Evolutionary conservation across 116 monocot genomes (phyloP), one percentile per base, ranked within the genome.

Genomic region (Cymodocea nodosa): DNA sequence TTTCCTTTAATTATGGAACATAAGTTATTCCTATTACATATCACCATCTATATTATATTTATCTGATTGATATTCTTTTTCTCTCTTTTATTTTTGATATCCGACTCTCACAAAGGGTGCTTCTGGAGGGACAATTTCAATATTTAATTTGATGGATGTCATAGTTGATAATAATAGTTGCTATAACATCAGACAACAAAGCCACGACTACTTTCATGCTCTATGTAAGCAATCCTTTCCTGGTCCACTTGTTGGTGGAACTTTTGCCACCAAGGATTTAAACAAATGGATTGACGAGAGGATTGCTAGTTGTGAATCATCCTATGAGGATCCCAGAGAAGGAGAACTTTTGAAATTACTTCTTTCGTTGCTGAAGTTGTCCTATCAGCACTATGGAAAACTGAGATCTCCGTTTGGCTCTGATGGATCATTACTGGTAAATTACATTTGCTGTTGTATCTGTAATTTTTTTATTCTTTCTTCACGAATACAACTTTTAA

Each of bases 201-300:
- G 70, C 35, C 56, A 53, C 49, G 70, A 72, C 39, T 89, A 94
- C 60, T 89, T 94, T 75, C 68, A 77, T 68, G 65, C 78, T 63
- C 76, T 94, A 60, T 83, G 78, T 52, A 84, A 77, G 36, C 82
- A 83, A 35, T 71, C 90, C 50, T 85, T 87, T 67, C 94, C 94
- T 59, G 87, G 94, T 60, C 94, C 94, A 51, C 87, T 94, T 68
- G 87, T 85, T 68, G 94, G 90, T 58, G 89, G 89, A 34, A 83
- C 62, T 82, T 78, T 82, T 72, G 70, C 82, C 44, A 66, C 77
- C 63, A 94, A 87, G 73, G 94, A 94, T 59, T 74, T 94, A 23
- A 84, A 90, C 54, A 94, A 83, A 77, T 94, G 94, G 90, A 76
- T 90, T 63, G 90, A 94, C 77, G 94, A 94, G 67, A 84, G 60